These are phyloP conservation scores for Cupressus sempervirens DNA, from an alignment of 75 land plant genomes.

Conservation along the genomic window DNA sequence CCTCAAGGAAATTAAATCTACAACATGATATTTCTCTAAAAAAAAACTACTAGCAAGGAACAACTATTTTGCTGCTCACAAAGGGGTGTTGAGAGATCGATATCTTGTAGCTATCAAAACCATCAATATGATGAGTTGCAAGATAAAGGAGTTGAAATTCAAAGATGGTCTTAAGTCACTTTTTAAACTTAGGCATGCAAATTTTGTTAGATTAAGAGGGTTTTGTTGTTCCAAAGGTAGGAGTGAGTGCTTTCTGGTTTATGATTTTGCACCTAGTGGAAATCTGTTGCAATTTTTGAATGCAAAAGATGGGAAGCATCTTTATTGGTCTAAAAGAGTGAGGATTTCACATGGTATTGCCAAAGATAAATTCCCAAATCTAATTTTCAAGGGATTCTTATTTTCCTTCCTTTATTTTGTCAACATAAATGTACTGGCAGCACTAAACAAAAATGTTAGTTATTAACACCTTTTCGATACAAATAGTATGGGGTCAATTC, in stretches of 20 bases:
- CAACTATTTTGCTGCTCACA: no score
- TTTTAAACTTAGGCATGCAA: constrained; percentile 34
- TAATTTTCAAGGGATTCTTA: neutral
- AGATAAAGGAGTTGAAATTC: no score
- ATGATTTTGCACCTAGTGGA: constrained; percentile 70
- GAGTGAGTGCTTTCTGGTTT: constrained; percentile 78
- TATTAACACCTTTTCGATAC: neutral
- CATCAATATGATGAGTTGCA: no score
- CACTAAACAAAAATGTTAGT: neutral
- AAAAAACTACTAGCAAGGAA: constrained; percentile 8
- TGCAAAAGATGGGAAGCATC: constrained; percentile 33
- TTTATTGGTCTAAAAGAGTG: constrained; percentile 71
- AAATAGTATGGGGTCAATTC: neutral
- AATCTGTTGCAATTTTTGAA: constrained; percentile 53
- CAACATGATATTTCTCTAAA: constrained; percentile 82
- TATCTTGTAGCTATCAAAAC: no score
- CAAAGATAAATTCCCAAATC: constrained; percentile 38
- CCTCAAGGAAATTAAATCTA: constrained; percentile 73
- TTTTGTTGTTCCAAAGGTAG: constrained; percentile 78
- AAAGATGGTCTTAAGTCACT: no score
- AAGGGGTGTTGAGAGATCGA: no score
- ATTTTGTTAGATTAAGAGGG: constrained; percentile 69
- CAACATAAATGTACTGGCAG: neutral
- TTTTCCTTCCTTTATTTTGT: neutral
- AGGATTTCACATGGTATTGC: constrained; percentile 70